Evolutionary conservation across 2,329 filamentous ascomycete genomes (phyloP), one percentile per base, ranked within the genome.

Genomic region (Mariannaea elegans): DNA sequence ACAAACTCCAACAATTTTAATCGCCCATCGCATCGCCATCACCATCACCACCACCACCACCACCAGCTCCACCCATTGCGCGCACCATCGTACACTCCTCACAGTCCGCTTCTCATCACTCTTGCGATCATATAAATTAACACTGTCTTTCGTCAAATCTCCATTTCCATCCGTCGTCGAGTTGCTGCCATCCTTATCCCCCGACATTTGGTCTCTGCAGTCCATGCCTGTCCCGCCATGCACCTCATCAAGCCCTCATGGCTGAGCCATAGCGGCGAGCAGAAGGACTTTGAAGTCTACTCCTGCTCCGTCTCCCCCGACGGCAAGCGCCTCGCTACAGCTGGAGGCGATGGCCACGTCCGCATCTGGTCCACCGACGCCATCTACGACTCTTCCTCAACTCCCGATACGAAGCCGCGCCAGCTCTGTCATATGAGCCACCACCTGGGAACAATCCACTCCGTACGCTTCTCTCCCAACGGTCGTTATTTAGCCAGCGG

Each of bases 371-470:
- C 94, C 19, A 97, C 92, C 59, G 94, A 98, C 69, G 90, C 95
- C 56, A 93, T 99, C 73, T 90, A 93, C 75, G 91, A 92, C 70
- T 90, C 93, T 62, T 84, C 88, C 65, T 87, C 94, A 66, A 80
- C 87, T 31, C 83, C 84, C 61, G 94, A 90, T 78, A 84, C 82
- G 54, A 90, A 88, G 72, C 94, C 96, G 46, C 93, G 92, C 72
- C 96, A 99, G 82, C 87, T 99, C 71, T 97, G 94, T 69, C 94
- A 96, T 72, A 95, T 99, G 87, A 98, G 93, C 86, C 94, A 98
- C 74, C 95, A 99, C 77, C 94, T 97, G 3, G 95, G 94, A 68
- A 98, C 94, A 16, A 97, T 98, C 64, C 94, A 97, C 78, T 93
- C 94, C 0, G 95, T 99, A 64, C 91, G 96, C 67, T 99, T 98